A percentile compares a stretch with the other conserved stretches of the same genome.
Evolutionary conservation across 73 alveolate species (phyloP).

Genomic region (Breviolum minutum): DNA sequence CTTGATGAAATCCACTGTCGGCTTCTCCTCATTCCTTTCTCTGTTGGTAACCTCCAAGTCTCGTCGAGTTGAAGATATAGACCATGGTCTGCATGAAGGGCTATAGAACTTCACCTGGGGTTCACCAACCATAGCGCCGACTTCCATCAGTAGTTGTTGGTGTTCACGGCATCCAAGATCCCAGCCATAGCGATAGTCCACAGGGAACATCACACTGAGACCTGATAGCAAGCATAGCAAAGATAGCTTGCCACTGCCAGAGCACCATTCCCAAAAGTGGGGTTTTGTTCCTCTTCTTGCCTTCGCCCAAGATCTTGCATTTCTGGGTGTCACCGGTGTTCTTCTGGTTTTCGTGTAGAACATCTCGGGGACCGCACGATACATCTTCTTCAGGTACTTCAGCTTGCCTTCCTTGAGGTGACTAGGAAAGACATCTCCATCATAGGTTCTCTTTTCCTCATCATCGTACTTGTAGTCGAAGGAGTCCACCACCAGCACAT

Average conservation of each 20-base stretch:
- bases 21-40: not conserved
- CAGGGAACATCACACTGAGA: not conserved
- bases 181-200: constrained; percentile 50
- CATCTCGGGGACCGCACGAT: constrained; percentile 1
- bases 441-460: not conserved
- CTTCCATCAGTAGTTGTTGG: not conserved
- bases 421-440: not conserved
- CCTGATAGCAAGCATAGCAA: not conserved
- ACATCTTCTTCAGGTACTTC: not conserved
- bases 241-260: not conserved
- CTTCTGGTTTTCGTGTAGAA: not conserved
- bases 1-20: not conserved
- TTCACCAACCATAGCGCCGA: not conserved
- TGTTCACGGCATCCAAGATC: not conserved
- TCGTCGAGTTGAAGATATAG: not conserved
- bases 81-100: not conserved
- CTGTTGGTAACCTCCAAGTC: not conserved
- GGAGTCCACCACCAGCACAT: not conserved
- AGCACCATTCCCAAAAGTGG: constrained; percentile 6
- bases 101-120: not conserved
- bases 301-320: not conserved
- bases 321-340: not conserved
- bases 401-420: not conserved
- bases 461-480: not conserved
- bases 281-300: too few relatives aligned